Conservation (phyloP, 1,284 basidiomycete species). For the Pisolithus thermaeus region DNA sequence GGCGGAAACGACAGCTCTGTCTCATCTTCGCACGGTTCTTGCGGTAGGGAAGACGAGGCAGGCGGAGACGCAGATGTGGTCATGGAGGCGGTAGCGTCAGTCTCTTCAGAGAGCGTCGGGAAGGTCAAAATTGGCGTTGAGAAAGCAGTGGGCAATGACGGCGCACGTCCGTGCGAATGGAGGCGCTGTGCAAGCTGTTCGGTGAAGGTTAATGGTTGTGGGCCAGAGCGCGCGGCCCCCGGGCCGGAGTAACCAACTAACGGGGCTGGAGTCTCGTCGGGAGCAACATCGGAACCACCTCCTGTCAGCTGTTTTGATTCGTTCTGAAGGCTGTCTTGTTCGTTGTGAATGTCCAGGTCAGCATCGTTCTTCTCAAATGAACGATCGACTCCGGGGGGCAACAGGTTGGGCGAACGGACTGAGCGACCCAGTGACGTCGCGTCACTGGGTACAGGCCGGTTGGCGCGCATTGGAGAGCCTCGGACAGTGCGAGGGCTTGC, state of each 20-base stretch:
- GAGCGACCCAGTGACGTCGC: slow-evolving; percentile 28
- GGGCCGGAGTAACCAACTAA: slow-evolving; percentile 47
- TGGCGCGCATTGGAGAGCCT: slow-evolving; percentile 54
- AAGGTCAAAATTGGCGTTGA: slow-evolving; percentile 15
- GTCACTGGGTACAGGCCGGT: slow-evolving; percentile 32
- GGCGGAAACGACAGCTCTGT: slow-evolving; percentile 25
- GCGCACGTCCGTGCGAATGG: slow-evolving; percentile 25
- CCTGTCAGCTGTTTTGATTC: slow-evolving; percentile 50
- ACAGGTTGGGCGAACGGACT: slow-evolving; percentile 38
- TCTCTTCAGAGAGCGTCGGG: slow-evolving; percentile 36
- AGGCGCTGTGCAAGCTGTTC: slow-evolving; percentile 55
- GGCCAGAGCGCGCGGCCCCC: slow-evolving; percentile 26
- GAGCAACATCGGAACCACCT: slow-evolving; percentile 37
- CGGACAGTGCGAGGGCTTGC: slow-evolving; percentile 63
- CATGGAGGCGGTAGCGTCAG: slow-evolving; percentile 12
- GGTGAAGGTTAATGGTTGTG: slow-evolving; percentile 45
- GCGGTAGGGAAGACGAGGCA: background rate
- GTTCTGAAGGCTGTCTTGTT: slow-evolving; percentile 50
- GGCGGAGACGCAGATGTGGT: background rate
- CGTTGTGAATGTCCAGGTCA: slow-evolving; percentile 34
- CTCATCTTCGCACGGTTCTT: background rate
- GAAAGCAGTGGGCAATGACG: slow-evolving; percentile 22
- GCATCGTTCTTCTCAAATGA: slow-evolving; percentile 35
- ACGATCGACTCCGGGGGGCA: slow-evolving; percentile 41
- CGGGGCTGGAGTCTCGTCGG: slow-evolving; percentile 48